Conservation (phyloP, 805 yeast genomes). For the Torulaspora franciscae region DNA sequence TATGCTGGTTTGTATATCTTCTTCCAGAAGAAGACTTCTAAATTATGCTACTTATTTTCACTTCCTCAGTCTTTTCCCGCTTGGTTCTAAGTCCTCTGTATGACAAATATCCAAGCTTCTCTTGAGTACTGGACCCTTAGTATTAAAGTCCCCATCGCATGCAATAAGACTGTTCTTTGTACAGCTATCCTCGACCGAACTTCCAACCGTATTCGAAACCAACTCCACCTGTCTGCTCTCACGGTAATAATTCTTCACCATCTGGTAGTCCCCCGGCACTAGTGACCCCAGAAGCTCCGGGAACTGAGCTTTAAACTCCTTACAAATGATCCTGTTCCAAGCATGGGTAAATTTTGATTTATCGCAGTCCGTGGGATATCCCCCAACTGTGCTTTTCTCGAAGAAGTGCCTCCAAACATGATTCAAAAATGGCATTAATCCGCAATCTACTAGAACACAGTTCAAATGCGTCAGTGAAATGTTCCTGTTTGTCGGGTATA, state of each 20-base stretch:
- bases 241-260: conserved; percentile 15
- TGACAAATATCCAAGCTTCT: neutral
- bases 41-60: conserved; percentile 3
- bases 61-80: conserved; percentile 1
- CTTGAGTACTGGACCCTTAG: neutral
- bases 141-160: conserved; percentile 13
- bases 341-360: conserved; percentile 14
- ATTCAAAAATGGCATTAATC: conserved; percentile 22
- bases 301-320: conserved; percentile 26
- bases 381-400: neutral
- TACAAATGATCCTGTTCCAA: conserved; percentile 33
- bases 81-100: neutral
- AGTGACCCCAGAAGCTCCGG: conserved; percentile 29
- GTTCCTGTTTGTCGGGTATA: conserved; percentile 28
- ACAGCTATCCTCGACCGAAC: neutral
- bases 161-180: conserved; percentile 12
- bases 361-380: neutral
- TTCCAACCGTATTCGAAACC: neutral
- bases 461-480: conserved; percentile 27
- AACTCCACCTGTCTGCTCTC: conserved; percentile 1
- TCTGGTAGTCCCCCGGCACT: conserved; percentile 25
- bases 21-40: conserved; percentile 2
- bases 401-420: conserved; percentile 23
- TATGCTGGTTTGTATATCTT: conserved; percentile 1
- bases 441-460: conserved; percentile 16